Evolutionary conservation across 1,139 yeast species (phyloP).

Genomic region (Fermentozyma sake): DNA sequence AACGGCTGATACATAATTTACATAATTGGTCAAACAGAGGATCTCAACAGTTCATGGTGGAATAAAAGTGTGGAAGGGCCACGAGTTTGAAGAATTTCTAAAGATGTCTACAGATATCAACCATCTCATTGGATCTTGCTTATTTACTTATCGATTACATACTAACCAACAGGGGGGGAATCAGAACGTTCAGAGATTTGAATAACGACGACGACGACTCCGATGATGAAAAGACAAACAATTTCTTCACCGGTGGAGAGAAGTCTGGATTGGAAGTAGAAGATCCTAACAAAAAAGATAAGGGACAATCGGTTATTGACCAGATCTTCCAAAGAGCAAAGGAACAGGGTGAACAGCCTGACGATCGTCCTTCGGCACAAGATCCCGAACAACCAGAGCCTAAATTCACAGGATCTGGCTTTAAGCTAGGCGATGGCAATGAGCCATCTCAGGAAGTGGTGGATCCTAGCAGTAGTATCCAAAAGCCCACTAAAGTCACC

Average conservation of each 20-base stretch:
- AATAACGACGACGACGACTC: conserved; percentile 42
- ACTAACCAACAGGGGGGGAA: conserved; percentile 18
- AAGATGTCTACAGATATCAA: too few relatives aligned
- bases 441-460: conserved; percentile 36
- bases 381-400: conserved; percentile 11
- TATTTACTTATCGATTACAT: conserved; percentile 6
- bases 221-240: conserved; percentile 63
- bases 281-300: conserved; percentile 64
- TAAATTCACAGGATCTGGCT: conserved; percentile 68
- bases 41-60: too few relatives aligned
- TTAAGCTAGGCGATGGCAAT: conserved; percentile 68
- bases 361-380: conserved; percentile 40
- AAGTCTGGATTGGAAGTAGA: conserved; percentile 92
- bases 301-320: conserved; percentile 43
- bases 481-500: conserved; percentile 49
- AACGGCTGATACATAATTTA: too few relatives aligned
- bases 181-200: conserved; percentile 51
- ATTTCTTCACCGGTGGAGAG: conserved; percentile 93
- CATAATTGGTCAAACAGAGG: too few relatives aligned
- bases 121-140: too few relatives aligned
- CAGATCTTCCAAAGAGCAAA: conserved; percentile 44
- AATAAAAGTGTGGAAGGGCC: too few relatives aligned
- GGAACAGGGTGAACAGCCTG: conserved; percentile 39
- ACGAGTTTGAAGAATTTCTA: too few relatives aligned
- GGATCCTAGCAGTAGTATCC: conserved; percentile 29